These are phyloP conservation scores for Triticum aestivum DNA, from an alignment of 176 grass and related monocot genomes.

Conservation along the genomic window DNA sequence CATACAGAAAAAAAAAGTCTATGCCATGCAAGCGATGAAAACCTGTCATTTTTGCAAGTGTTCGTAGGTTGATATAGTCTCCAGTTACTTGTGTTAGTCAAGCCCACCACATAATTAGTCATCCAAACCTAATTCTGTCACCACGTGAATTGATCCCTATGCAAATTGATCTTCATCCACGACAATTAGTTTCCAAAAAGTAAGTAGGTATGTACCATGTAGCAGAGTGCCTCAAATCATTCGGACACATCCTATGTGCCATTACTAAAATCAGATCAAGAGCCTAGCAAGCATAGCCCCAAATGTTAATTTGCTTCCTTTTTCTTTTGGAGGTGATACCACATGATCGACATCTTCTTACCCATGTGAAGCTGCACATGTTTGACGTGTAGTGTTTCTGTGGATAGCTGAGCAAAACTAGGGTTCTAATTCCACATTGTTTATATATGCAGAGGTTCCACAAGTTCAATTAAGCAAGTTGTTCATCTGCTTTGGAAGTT, in stretches of 20 bases:
- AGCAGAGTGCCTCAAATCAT: conserved; percentile 32
- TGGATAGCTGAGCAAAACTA: background rate
- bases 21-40: too few relatives aligned
- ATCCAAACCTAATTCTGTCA: too few relatives aligned
- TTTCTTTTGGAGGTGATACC: background rate
- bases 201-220: background rate
- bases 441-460: background rate
- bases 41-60: too few relatives aligned
- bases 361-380: background rate
- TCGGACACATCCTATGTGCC: background rate
- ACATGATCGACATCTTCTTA: background rate
- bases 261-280: conserved; percentile 36
- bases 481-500: background rate
- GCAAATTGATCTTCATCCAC: too few relatives aligned
- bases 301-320: background rate
- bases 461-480: background rate
- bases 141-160: too few relatives aligned
- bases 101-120: too few relatives aligned
- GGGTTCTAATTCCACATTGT: background rate
- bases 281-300: background rate
- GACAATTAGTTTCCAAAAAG: too few relatives aligned
- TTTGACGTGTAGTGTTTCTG: background rate
- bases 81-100: too few relatives aligned
- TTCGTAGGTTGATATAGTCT: too few relatives aligned
- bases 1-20: too few relatives aligned